phyloP scores from a whole-genome alignment of 192 early-diverging fungal genomes.

The Backusella circina region DNA sequence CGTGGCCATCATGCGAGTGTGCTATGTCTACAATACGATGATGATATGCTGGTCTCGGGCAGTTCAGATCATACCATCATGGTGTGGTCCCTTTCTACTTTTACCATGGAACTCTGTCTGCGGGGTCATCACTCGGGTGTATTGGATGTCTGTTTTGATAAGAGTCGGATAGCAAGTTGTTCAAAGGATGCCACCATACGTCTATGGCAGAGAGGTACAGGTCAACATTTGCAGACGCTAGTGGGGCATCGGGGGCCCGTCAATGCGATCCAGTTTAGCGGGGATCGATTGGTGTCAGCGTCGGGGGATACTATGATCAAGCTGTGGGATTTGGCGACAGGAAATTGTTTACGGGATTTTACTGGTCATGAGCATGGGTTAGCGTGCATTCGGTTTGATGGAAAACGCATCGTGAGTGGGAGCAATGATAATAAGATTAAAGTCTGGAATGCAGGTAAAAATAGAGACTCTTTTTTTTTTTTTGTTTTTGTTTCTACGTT shows the following conservation, averaged over 20 bases:
- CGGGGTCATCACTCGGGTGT: slow-evolving; percentile 79
- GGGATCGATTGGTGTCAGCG: slow-evolving; percentile 68
- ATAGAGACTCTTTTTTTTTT: background rate
- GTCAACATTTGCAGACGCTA: slow-evolving; percentile 61
- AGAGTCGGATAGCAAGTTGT: slow-evolving; percentile 75
- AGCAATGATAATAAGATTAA: slow-evolving; percentile 77
- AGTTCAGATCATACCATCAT: slow-evolving; percentile 85
- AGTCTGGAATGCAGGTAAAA: slow-evolving; percentile 62
- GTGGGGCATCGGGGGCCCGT: slow-evolving; percentile 92
- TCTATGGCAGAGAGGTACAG: slow-evolving; percentile 76
- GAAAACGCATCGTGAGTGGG: slow-evolving; percentile 75
- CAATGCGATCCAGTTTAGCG: slow-evolving; percentile 87
- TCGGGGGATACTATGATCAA: slow-evolving; percentile 83
- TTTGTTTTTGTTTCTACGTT: no score
- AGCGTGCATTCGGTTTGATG: slow-evolving; percentile 92
- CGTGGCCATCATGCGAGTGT: slow-evolving; percentile 69
- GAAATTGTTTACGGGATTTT: slow-evolving; percentile 62
- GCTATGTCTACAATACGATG: slow-evolving; percentile 87
- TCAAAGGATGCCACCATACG: slow-evolving; percentile 94
- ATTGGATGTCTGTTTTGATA: slow-evolving; percentile 84
- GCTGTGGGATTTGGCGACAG: slow-evolving; percentile 76
- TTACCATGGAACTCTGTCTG: slow-evolving; percentile 48
- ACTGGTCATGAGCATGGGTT: slow-evolving; percentile 78
- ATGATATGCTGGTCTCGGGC: slow-evolving; percentile 72
- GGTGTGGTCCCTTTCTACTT: slow-evolving; percentile 74